These are phyloP conservation scores for Leucocoprinus leucothites DNA, from an alignment of 768 basidiomycete species.

Conservation along the genomic window DNA sequence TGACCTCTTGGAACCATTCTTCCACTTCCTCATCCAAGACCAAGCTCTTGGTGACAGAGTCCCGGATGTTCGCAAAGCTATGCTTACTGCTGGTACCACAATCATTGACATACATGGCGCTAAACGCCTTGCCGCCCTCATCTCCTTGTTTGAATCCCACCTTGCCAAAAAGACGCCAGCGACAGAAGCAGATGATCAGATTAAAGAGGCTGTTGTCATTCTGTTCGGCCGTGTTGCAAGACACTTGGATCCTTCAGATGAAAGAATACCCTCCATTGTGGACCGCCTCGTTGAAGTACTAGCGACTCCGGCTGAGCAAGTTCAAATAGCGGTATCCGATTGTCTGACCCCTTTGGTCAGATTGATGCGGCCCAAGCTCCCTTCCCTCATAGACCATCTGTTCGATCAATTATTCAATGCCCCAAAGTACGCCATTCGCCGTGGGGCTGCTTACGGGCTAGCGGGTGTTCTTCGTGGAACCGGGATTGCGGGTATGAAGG, in stretches of 20 bases:
- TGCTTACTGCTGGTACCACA: slow-evolving; percentile 81
- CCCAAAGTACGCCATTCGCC: slow-evolving; percentile 86
- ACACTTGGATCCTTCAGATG: slow-evolving; percentile 76
- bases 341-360: slow-evolving; percentile 87
- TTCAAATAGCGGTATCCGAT: slow-evolving; percentile 94
- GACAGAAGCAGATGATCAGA: slow-evolving; percentile 77
- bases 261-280: slow-evolving; percentile 77
- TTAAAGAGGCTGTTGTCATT: slow-evolving; percentile 94
- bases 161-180: slow-evolving; percentile 53
- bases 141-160: slow-evolving; percentile 78
- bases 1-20: slow-evolving; percentile 65
- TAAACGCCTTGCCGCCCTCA: slow-evolving; percentile 64
- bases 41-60: slow-evolving; percentile 86
- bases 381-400: slow-evolving; percentile 69
- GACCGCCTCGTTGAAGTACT: slow-evolving; percentile 85
- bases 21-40: slow-evolving; percentile 82
- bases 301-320: slow-evolving; percentile 92
- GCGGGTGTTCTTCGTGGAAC: slow-evolving; percentile 92
- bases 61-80: slow-evolving; percentile 76
- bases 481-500: slow-evolving; percentile 82
- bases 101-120: slow-evolving; percentile 85
- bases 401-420: slow-evolving; percentile 75
- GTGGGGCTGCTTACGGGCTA: slow-evolving; percentile 96
- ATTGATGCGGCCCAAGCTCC: slow-evolving; percentile 58
- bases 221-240: slow-evolving; percentile 90